A percentile compares a stretch with the other conserved stretches of the same genome.
These are phyloP conservation scores for Boletus pseudo-olivaceus DNA, from an alignment of 768 basidiomycete genomes.

Conservation along the genomic window DNA sequence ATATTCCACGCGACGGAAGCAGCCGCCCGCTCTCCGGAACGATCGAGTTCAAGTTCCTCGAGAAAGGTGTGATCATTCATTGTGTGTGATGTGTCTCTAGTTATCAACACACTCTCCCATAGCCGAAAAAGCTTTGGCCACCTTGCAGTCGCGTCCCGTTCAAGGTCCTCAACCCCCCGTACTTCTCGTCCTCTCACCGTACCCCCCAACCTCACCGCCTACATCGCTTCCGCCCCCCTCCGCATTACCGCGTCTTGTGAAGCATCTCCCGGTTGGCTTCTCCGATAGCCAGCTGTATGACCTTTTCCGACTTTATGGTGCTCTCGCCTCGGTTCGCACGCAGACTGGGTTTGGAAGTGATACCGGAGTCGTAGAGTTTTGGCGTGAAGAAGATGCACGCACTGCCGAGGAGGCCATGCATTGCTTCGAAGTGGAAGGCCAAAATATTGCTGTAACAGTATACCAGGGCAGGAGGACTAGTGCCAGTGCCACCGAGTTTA, in stretches of 20 bases:
- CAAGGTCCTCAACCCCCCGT: constrained; percentile 58
- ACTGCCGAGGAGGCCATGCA: constrained; percentile 79
- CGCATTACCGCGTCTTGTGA: constrained; percentile 77
- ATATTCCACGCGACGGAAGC: constrained; percentile 59
- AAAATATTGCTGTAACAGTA: constrained; percentile 79
- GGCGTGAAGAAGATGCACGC: constrained; percentile 82
- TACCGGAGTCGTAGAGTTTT: constrained; percentile 79
- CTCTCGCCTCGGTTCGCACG: constrained; percentile 72
- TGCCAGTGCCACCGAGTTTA: constrained; percentile 62
- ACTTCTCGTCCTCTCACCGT: constrained; percentile 72
- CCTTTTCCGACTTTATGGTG: constrained; percentile 79
- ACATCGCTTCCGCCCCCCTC: constrained; percentile 72
- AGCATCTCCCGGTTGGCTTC: constrained; percentile 70
- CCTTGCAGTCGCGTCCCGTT: constrained; percentile 71
- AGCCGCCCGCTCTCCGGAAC: constrained; percentile 58
- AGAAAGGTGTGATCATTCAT: constrained; percentile 57
- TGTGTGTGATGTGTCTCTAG: constrained; percentile 1
- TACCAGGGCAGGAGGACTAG: constrained; percentile 65
- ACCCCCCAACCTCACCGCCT: constrained; percentile 75
- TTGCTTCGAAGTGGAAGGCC: constrained; percentile 77
- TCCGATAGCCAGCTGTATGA: constrained; percentile 78
- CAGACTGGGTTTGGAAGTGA: constrained; percentile 76
- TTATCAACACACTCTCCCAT: constrained; percentile 5
- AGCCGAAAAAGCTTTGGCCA: constrained; percentile 90
- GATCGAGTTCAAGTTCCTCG: constrained; percentile 80